Base-by-base conservation (phyloP, 2,329 filamentous ascomycete genomes). In the Celoporthe dispersa region DNA sequence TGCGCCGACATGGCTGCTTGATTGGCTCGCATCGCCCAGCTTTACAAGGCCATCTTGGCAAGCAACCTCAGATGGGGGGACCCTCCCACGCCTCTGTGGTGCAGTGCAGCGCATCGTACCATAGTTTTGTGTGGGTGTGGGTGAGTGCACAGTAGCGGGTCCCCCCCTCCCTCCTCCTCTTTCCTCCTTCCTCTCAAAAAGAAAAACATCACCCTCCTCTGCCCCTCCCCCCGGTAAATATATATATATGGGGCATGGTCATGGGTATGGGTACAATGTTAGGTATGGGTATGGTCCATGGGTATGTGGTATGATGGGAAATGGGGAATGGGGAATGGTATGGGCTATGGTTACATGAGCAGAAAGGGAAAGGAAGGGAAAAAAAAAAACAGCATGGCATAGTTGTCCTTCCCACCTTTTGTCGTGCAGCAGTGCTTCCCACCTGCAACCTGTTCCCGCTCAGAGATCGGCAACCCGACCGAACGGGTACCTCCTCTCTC, bases 11-110 rank as follows among this genome's bases (percentile, higher is more conserved):
- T 62, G 35, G 22, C 60, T 31, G 35, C 37, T 62, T 62, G 60
- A 62, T 62, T 62, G 60, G 60, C 39, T 41, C 60, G 60, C 60
- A 44, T 62, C 35, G 37, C 22, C 60, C 60, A 62, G 37, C 35
- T 62, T 60, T n/a, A 37, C 22, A 28, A 35, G 33, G 31, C 12
- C n/a, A 39, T 44, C 39, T 41, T 62, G 60, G 60, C 60, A 62
- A 62, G 60, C 60, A 62, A 62, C 33, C 59, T 55, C 53, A 55
- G 53, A 55, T 39, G 60, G 44, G 16, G 44, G 16, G n/a, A 28
- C n/a, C 35, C 60, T 62, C 22, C 37, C 60, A 48, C 44, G 44
- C 44, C 44, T 48, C 1, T 22, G 44, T 44, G 33, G 33, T 39
- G 59, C 33, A 39, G 59, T 12, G 33, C 59, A 61, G 19, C n/a